phyloP scores from a whole-genome alignment of 495 filamentous ascomycete species.

The Aspergillus saccharolyticus region DNA sequence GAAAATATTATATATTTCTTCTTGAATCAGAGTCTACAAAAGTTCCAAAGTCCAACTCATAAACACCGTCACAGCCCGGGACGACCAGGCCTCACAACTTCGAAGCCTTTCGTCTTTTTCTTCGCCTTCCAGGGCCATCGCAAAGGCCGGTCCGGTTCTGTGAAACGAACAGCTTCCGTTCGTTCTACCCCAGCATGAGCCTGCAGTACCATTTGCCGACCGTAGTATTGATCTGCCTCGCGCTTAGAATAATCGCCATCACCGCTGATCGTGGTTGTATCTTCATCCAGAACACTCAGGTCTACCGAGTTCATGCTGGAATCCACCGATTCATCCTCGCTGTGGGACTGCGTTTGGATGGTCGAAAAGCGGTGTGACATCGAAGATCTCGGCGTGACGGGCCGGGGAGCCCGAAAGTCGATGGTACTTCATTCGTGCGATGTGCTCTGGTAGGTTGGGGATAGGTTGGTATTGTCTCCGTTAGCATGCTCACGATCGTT shows the following conservation, averaged over 20 bases:
- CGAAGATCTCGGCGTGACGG: neutral
- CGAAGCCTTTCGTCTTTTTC: conserved; percentile 16
- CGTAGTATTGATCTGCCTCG: conserved; percentile 14
- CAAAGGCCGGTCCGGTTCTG: neutral
- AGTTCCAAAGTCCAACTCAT: no score
- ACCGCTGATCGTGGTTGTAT: neutral
- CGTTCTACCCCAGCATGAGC: neutral
- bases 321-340: neutral
- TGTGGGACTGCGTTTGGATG: neutral
- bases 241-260: conserved; percentile 12
- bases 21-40: no score
- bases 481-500: neutral
- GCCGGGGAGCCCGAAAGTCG: conserved; percentile 4
- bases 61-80: neutral
- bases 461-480: neutral
- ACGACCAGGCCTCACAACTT: conserved; percentile 10
- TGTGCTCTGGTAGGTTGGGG: neutral
- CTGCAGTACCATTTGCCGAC: neutral
- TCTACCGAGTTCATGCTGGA: conserved; percentile 5
- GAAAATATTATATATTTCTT: no score
- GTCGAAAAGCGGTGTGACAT: neutral
- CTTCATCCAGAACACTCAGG: neutral
- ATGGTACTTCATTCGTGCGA: neutral
- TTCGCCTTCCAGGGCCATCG: neutral
- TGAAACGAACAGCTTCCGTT: neutral